These are phyloP conservation scores for Tritrichomonas musculus DNA, from an alignment of 208 protist species.

Conservation along the genomic window DNA sequence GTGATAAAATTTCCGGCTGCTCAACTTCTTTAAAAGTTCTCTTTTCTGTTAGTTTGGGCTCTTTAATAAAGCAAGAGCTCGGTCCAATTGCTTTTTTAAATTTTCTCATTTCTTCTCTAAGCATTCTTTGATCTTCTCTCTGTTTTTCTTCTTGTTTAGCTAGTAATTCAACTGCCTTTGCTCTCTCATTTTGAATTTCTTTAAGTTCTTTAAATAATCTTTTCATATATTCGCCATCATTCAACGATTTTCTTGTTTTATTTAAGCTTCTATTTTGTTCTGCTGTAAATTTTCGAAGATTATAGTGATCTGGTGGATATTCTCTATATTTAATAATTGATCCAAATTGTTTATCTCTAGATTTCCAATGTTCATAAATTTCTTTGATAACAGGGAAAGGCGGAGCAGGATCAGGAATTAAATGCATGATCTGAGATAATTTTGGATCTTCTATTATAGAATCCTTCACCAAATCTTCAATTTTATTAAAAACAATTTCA, in stretches of 20 bases:
- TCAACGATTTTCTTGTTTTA: constrained; percentile 1
- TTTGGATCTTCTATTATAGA: background rate
- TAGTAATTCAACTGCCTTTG: background rate
- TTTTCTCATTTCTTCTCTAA: background rate
- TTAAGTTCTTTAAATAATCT: background rate
- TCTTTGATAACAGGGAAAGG: background rate
- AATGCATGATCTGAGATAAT: background rate
- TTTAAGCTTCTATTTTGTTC: background rate
- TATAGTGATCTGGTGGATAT: constrained; percentile 17
- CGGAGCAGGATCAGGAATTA: background rate
- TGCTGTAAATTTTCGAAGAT: background rate
- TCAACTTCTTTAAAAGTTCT: background rate
- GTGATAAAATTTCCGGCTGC: background rate
- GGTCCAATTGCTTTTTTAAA: background rate
- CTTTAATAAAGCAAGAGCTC: background rate
- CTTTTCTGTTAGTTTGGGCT: background rate
- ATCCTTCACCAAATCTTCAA: background rate
- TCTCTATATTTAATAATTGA: background rate
- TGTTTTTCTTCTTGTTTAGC: background rate
- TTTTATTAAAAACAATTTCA: background rate
- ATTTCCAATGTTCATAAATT: background rate
- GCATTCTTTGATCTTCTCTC: background rate
- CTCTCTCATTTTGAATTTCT: background rate
- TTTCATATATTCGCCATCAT: background rate
- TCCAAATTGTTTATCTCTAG: background rate